phyloP scores from a whole-genome alignment of 495 filamentous ascomycete genomes.

The Amorphotheca resinae region DNA sequence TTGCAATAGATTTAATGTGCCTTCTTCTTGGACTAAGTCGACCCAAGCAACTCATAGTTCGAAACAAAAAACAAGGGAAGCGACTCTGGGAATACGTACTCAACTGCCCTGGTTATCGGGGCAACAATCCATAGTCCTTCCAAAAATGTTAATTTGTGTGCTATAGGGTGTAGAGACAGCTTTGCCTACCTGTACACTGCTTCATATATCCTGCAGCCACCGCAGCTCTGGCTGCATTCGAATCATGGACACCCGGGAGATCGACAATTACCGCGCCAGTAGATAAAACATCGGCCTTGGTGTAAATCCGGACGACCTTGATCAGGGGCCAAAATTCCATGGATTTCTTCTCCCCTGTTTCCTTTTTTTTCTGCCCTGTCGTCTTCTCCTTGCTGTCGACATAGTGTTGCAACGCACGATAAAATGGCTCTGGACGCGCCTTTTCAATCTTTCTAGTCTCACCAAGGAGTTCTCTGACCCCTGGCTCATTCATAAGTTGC shows the following conservation, averaged over 20 bases:
- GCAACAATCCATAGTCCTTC: conserved; percentile 46
- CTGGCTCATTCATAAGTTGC: conserved; percentile 28
- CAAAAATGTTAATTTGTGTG: no score
- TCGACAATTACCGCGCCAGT: conserved; percentile 57
- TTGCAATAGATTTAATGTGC: no score
- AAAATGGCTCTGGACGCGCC: conserved; percentile 28
- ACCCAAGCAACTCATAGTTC: no score
- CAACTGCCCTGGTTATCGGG: conserved; percentile 51
- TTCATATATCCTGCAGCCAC: conserved; percentile 53
- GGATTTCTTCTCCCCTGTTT: conserved; percentile 22
- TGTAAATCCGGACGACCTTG: conserved; percentile 48
- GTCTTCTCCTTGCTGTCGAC: conserved; percentile 43
- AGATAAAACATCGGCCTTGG: conserved; percentile 40
- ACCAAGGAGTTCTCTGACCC: conserved; percentile 36
- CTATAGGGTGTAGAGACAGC: no score
- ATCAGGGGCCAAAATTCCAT: conserved; percentile 59
- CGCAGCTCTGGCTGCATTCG: conserved; percentile 50
- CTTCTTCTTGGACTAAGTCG: no score
- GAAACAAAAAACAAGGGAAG: no score
- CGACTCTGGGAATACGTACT: no score
- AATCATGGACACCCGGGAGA: conserved; percentile 51
- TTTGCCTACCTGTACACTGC: conserved; percentile 30
- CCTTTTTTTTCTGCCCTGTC: conserved; percentile 22
- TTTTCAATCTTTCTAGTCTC: conserved; percentile 29
- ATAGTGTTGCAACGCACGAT: conserved; percentile 33